Base-by-base conservation (phyloP, 805 yeast genomes). In the Candida piceae region DNA sequence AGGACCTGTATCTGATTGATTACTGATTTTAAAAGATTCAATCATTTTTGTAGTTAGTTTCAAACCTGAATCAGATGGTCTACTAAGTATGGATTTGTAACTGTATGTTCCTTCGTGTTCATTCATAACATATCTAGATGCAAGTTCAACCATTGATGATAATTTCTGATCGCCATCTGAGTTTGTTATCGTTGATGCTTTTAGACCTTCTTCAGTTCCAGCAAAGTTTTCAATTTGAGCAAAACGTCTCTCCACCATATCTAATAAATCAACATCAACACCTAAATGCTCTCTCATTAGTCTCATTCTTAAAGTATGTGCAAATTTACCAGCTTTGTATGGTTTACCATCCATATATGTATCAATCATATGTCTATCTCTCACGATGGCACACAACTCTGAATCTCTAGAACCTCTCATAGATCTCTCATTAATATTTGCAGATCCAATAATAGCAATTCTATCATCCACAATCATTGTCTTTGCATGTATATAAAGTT, bases 241-340 rank as follows among this genome's bases (percentile, higher is more conserved):
- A 37, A 84, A 81, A 48, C 84, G 70, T 47, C 89, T 69, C 53
- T 88, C 96, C 22, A 87, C 83, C 30, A 83, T 61, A 39, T 89
- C 97, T 18, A 88, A 61, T 12, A 81, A 66, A 60, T 89, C 97
- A 29, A 88, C 93, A 58, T 88, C 94, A 36, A 95, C 81, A 18
- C 98, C 99, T 18, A 93, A 57, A 62, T 93, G 99, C 55, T 93
- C 99, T 46, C 98, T 74, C 98, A 93, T 93, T 34, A 94, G 69
- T 44, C 97, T 72, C 67, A 88, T 76, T 51, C 99, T 73, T 41
- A 93, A 64, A 2, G 93, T 80, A 57, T 87, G 95, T 0, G 97
- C 87, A 66, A 90, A 93, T 48, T 78, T 79, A 4, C 87, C 90
- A 3, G 90, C 98, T 42, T 70, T 62, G 58, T 77, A 90, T 0